Evolutionary conservation across 1,284 basidiomycete genomes (phyloP), one percentile per base, ranked within the genome.

Genomic region (Laetiporus sulphureus): DNA sequence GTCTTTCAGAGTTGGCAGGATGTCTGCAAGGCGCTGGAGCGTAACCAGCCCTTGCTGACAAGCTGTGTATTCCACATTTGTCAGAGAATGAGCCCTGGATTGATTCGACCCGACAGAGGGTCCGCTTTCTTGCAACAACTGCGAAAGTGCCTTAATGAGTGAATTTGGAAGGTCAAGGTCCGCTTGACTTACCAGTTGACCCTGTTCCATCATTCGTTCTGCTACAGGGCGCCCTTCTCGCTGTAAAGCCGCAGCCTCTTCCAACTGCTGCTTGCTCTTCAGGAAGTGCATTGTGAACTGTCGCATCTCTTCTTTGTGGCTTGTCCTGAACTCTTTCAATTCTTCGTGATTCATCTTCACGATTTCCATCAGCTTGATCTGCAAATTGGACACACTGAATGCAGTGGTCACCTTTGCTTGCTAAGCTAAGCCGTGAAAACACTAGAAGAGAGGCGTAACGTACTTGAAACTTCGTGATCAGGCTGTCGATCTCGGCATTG

Each of bases 1-100:
- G 18, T 65, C 50, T 40, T 72, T 73, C 18, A 76, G 64, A 10
- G 65, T 62, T 3, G 75, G 77, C 8, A 67, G 68, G 25, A 77
- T 66, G 2, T 71, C 71, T 2, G 73, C 75, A 20, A 65, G 51
- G 10, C 59, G 60, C 43, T 76, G 72, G 11, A 79, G 59, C n/a
- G 66, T 57, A 2, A 68, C 55, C 10, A 77, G 57, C 3, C 41
- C 44, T 11, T 38, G 16, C 32, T 45, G 29, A 8, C 32, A 37
- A 27, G 37, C 6, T 5, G 20, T 35, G 38, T 34, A 36, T 32
- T 33, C 30, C 65, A 34, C 20, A 6, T 41, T 32, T 2, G 33
- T 45, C 21, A 32, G 4, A n/a, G n/a, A n/a, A n/a, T n/a, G n/a
- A n/a, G n/a, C n/a, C n/a, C n/a, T n/a, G n/a, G n/a, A n/a, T n/a